Conservation (phyloP, 225 moss, liverwort and hornwort species). For the Pseudisothecium myosuroides region DNA sequence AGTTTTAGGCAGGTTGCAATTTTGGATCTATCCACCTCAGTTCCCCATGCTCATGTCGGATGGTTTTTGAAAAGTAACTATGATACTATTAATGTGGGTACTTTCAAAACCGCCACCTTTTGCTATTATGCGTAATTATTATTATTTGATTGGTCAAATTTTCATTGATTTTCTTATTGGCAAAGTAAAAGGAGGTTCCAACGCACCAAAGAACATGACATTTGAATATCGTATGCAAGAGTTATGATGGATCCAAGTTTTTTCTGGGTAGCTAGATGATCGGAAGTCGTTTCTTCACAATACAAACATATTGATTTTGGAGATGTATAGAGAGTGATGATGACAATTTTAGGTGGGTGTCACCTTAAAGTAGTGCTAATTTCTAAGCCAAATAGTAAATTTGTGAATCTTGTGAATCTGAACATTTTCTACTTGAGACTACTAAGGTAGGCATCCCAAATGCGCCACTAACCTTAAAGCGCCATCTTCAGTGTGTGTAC, state of each 20-base stretch:
- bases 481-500: no score
- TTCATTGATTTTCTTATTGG: not conserved
- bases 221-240: not conserved
- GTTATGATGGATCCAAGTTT: not conserved
- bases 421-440: not conserved
- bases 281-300: rapidly evolving
- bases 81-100: no score
- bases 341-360: no score
- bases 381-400: no score
- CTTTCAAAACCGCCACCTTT: no score
- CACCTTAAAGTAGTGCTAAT: no score
- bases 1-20: no score
- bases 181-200: not conserved
- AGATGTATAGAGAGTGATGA: not conserved
- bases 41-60: not conserved
- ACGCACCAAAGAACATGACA: rapidly evolving
- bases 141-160: not conserved
- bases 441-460: no score
- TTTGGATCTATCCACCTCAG: no score
- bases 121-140: not conserved
- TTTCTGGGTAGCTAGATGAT: no score
- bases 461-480: no score
- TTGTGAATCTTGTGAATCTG: no score
- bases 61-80: not conserved
- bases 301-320: not conserved